Base-by-base conservation (phyloP, 257 asterid genomes). In the Dorcoceras hygrometricum region DNA sequence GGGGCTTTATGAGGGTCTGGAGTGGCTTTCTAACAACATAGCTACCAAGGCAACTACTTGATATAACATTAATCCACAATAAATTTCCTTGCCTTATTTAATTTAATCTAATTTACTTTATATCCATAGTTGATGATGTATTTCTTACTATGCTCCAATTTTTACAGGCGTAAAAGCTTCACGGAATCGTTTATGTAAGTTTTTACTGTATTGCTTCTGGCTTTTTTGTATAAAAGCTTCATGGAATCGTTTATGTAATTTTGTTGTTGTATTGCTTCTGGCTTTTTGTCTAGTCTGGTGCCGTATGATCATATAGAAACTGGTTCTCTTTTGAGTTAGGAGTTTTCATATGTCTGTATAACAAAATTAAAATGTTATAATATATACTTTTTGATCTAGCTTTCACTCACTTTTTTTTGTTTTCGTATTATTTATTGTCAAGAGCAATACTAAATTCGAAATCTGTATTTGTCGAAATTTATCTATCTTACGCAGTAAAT, bases 1-100 rank as follows among this genome's bases (percentile, higher is more conserved):
- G 71, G 87, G 87, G 32, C 84, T 82, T 53, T 82, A 82, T 1
- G 87, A 82, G 73, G 87, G 87, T 53, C 76, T 82, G 61, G 87
- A 82, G 22, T 82, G 87, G 87, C 87, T 82, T 19, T 82, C 87
- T 65, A 82, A 73, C 77, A 79, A 82, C 73, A 77, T 77, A 59
- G 79, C 79, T 70, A 82, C 59, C 76, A 79, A 79, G 84, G 87
- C 61, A 77, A 53, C 71, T 68, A 23, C 54, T 29, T 10, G 6
- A 32, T 3, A 60, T 22, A n/a, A n/a, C 16, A 23, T 60, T 46
- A 31, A 8, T 18, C 6, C 1, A 60, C 26, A 29, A 10, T 31
- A 18, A 18, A 28, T 16, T 31, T 25, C 8, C n/a, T 60, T 12
- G 29, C 26, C 25, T 20, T 60, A 29, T 14, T 31, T 23, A 16